Base-by-base conservation (phyloP, 1,139 yeast species). In the Geotrichum klebahnii region DNA sequence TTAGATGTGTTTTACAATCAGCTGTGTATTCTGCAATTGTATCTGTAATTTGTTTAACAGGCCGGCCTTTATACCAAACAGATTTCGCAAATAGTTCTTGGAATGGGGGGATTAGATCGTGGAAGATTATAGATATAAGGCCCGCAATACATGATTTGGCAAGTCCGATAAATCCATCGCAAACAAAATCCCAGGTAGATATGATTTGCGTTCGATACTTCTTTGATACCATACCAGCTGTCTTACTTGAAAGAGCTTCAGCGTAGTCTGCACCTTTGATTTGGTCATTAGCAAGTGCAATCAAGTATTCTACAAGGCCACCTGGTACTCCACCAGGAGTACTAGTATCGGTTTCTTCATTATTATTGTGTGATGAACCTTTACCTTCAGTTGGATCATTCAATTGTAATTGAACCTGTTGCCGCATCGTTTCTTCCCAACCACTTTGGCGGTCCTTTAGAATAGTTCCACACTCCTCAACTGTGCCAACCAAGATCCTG, bases 241-340 rank as follows among this genome's bases (percentile, higher is more conserved):
- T 82, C 51, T 76, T 79, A 14, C 81, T 79, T 22, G 84, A 74
- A 49, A 88, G 81, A 39, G 84, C 85, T 54, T 86, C 95, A 28
- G 85, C 80, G 55, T 85, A 78, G 56, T 85, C 82, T 22, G 92
- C 95, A 19, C 90, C 85, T 59, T 85, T 81, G 68, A 88, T 84
- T 65, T 88, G 96, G 66, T 85, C 94, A 54, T 89, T 89, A 2
- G 94, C 94, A 32, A 87, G 74, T 0, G 96, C 96, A 26, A 86
- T 78, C 51, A 86, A 71, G 65, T 89, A 89, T 61, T 89, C 96
- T 38, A 84, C 74, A 42, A 88, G 71, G 1, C 96, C 95, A 29
- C 86, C 90, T 35, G 82, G 81, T 0, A 87, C 81, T 26, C 77
- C 74, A n/a, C 74, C 72, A 14, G 74, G 73, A 31, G 75, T 71